phyloP scores from a whole-genome alignment of 306 rosid genomes.

The Astragalus glycyphyllos region DNA sequence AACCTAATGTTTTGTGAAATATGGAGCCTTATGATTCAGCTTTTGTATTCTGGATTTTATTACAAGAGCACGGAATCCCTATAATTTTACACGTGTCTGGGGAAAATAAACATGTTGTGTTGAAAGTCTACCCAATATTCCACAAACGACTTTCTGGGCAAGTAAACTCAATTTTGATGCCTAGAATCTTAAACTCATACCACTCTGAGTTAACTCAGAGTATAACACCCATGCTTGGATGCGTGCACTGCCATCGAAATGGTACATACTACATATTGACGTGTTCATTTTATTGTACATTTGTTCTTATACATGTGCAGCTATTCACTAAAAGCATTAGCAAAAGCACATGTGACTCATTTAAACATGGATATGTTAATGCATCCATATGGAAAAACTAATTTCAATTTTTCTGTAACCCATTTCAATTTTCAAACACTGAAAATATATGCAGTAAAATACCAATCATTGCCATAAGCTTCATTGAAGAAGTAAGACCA shows the following conservation, averaged over 20 bases:
- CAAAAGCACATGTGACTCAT: neutral
- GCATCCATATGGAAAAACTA: neutral
- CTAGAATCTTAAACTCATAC: neutral
- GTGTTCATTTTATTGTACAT: neutral
- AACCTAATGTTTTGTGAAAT: neutral
- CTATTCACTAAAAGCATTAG: neutral
- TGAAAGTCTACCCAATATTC: neutral
- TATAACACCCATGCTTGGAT: neutral
- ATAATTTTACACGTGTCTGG: no score
- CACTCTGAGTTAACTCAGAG: no score
- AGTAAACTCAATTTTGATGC: neutral
- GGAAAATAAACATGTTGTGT: neutral
- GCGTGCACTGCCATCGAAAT: neutral
- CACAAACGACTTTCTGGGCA: neutral
- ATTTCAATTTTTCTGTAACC: neutral
- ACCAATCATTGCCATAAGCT: neutral
- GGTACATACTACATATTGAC: neutral
- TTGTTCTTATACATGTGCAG: neutral
- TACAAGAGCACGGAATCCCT: neutral
- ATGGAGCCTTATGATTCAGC: neutral
- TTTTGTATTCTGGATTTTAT: neutral
- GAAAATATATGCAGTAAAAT: constrained; percentile 6
- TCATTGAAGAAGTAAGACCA: neutral
- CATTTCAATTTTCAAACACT: constrained; percentile 22
- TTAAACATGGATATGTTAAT: neutral